Percentiles rank a stretch among this genome's conserved stretches.
phyloP scores from a whole-genome alignment of 2,329 filamentous ascomycete species.

The Metarhizium humberi region DNA sequence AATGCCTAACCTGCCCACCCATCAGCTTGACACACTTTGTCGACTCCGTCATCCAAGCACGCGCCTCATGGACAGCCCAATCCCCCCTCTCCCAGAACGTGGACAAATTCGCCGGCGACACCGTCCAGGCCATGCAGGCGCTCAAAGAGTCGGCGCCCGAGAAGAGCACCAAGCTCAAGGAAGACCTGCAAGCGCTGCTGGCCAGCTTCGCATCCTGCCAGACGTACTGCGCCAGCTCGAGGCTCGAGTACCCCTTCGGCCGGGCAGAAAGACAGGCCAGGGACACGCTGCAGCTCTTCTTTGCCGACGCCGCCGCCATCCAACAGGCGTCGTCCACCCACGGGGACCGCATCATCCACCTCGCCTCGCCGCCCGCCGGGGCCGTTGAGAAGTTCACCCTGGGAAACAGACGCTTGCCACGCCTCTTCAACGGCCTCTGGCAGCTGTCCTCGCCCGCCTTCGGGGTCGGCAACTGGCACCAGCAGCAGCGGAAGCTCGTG shows the following conservation, averaged over 20 bases:
- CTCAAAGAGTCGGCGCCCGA: constrained; percentile 22
- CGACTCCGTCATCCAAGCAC: constrained; percentile 8
- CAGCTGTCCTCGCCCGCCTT: constrained; percentile 17
- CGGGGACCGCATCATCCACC: neutral
- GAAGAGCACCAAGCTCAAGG: constrained; percentile 10
- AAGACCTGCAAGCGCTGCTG: constrained; percentile 9
- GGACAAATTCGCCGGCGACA: constrained; percentile 21
- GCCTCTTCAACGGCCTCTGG: constrained; percentile 22
- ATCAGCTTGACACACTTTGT: constrained; percentile 6
- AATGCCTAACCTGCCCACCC: neutral
- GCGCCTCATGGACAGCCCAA: constrained; percentile 2
- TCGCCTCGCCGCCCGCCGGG: neutral
- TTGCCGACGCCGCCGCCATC: constrained; percentile 11
- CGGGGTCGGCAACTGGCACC: too few relatives aligned
- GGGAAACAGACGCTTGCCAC: constrained; percentile 12
- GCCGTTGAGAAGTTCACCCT: constrained; percentile 13
- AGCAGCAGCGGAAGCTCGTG: too few relatives aligned
- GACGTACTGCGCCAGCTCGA: constrained; percentile 7
- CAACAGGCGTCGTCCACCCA: constrained; percentile 4
- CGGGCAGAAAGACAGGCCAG: too few relatives aligned
- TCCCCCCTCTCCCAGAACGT: constrained; percentile 10
- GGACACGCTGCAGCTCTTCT: constrained; percentile 12
- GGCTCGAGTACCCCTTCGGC: constrained; percentile 6
- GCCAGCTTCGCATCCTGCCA: constrained; percentile 13
- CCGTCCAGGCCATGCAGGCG: constrained; percentile 27